Evolutionary conservation across 106 monocot genomes (phyloP).

Genomic region (Phalaenopsis equestris): DNA sequence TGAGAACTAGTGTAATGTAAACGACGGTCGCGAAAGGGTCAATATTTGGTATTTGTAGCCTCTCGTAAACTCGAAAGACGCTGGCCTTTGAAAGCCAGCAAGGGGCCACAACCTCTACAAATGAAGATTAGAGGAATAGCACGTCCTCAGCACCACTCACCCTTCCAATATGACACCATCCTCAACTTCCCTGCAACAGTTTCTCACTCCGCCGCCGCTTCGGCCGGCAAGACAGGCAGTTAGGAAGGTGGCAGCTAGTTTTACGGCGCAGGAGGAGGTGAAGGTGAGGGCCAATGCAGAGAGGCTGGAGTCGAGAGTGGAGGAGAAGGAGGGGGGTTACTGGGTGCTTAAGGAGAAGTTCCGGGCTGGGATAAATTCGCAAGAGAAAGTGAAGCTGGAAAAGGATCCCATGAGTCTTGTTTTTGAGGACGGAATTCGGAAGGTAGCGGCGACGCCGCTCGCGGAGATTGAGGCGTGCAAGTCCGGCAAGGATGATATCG

Average conservation of each 20-base stretch:
- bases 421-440: conserved; percentile 53
- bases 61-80: background rate
- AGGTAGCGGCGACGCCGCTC: conserved; percentile 45
- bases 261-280: background rate
- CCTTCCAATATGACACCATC: conserved; percentile 27
- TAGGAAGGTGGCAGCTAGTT: background rate
- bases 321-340: conserved; percentile 60
- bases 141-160: background rate
- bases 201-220: conserved; percentile 7
- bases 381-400: conserved; percentile 87
- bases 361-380: conserved; percentile 66
- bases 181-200: conserved; percentile 31
- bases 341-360: conserved; percentile 87
- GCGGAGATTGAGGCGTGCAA: conserved; percentile 64
- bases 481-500: conserved; percentile 71
- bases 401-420: conserved; percentile 77
- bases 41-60: background rate
- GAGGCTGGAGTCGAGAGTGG: conserved; percentile 65
- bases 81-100: conserved; percentile 1
- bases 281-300: conserved; percentile 4
- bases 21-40: background rate
- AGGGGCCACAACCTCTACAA: background rate
- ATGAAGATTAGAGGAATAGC: background rate
- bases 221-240: background rate
- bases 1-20: no score